Evolutionary conservation across 2,329 filamentous ascomycete genomes (phyloP).

Genomic region (Raffaelea albimanens): DNA sequence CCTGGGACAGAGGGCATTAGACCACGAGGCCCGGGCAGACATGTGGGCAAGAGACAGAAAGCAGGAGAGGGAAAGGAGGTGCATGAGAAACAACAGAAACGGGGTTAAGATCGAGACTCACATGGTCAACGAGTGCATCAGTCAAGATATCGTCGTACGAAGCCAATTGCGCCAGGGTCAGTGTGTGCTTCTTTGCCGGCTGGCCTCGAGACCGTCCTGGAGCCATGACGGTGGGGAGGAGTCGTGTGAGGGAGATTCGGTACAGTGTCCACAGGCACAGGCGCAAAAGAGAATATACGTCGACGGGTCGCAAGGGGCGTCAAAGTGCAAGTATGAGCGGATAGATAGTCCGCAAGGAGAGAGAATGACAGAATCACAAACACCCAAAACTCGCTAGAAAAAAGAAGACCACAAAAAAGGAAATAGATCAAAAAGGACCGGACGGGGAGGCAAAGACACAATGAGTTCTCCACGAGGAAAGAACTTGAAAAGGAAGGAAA

Average conservation of each 20-base stretch:
- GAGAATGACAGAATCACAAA: not conserved
- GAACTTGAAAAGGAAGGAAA: not conserved
- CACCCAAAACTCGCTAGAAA: not conserved
- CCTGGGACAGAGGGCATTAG: constrained; percentile 38
- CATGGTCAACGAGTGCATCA: constrained; percentile 89
- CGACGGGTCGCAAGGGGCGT: not conserved
- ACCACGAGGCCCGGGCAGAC: not conserved
- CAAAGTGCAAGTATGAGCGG: not conserved
- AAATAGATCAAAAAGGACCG: not conserved
- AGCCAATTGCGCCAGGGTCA: constrained; percentile 80
- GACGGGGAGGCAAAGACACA: not conserved
- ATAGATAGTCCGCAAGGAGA: not conserved
- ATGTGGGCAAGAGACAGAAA: too few species aligned
- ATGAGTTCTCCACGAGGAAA: not conserved
- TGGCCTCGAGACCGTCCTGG: constrained; percentile 2
- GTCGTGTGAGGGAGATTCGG: not conserved
- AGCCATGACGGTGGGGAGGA: constrained; percentile 7
- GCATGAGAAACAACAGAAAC: not conserved
- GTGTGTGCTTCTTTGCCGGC: constrained; percentile 52
- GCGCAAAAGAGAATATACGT: not conserved
- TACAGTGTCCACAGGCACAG: not conserved
- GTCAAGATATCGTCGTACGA: constrained; percentile 94
- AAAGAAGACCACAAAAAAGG: not conserved
- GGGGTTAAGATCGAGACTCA: constrained; percentile 37
- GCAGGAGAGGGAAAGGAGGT: too few species aligned